These are phyloP conservation scores for Sporothrix dimorphospora DNA, from an alignment of 2,329 filamentous ascomycete species.

Conservation along the genomic window DNA sequence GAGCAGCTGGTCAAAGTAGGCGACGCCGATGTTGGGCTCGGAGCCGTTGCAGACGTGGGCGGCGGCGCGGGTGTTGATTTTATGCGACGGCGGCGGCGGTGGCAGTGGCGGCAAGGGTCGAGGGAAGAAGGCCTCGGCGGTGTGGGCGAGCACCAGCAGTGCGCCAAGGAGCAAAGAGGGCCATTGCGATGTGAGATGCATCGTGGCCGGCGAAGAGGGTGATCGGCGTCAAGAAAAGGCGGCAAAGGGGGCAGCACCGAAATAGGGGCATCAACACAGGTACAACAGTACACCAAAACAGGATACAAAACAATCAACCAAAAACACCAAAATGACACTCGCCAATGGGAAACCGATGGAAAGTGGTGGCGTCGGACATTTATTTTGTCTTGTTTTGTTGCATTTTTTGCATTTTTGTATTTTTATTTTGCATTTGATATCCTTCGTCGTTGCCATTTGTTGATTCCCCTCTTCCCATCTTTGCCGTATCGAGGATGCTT, in stretches of 20 bases:
- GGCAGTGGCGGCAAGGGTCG: neutral
- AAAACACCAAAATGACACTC: neutral
- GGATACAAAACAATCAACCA: neutral
- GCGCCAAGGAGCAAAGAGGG: neutral
- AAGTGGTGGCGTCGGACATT: neutral
- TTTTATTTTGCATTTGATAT: neutral
- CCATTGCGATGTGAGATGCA: neutral
- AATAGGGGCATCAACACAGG: neutral
- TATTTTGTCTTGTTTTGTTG: neutral
- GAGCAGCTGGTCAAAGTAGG: conserved; percentile 27
- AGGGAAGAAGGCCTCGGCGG: neutral
- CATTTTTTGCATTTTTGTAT: neutral
- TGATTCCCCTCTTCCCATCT: neutral
- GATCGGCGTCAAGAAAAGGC: neutral
- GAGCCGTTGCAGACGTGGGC: conserved; percentile 8
- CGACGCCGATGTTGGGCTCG: conserved; percentile 12
- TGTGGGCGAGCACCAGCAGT: neutral
- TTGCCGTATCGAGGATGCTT: neutral
- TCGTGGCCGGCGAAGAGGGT: neutral
- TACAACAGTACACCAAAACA: neutral
- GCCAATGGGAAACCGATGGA: neutral
- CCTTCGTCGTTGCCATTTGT: neutral
- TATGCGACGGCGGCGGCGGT: neutral
- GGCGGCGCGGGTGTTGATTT: neutral
- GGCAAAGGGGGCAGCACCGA: neutral